Evolutionary conservation across 306 rosid species (phyloP).

Genomic region (Cicer cuneatum): DNA sequence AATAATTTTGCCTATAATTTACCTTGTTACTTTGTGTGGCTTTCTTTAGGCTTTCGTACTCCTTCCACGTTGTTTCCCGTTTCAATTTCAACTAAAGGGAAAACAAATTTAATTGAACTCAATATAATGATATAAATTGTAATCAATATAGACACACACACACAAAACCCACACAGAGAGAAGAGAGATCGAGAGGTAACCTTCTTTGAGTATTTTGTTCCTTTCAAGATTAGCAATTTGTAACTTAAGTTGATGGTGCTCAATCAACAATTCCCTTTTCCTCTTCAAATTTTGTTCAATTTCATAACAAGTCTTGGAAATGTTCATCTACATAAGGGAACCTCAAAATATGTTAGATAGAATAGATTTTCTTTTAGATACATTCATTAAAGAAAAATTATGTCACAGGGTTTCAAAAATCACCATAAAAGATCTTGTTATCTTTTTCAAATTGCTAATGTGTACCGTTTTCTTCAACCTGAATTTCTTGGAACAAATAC

Average conservation of each 20-base stretch:
- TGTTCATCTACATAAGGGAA: neutral
- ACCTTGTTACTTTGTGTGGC: too few relatives aligned
- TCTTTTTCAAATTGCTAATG: slow-evolving; percentile 17
- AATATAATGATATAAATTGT: too few relatives aligned
- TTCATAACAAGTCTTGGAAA: neutral
- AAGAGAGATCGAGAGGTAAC: slow-evolving; percentile 13
- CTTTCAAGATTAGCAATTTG: slow-evolving; percentile 35
- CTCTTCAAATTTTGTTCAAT: slow-evolving; percentile 23
- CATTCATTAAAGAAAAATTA: neutral
- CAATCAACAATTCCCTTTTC: slow-evolving; percentile 39
- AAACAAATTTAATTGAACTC: too few relatives aligned
- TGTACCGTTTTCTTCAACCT: neutral
- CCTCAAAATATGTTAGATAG: neutral
- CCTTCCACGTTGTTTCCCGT: too few relatives aligned
- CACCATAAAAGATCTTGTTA: slow-evolving; percentile 43
- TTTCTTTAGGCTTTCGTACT: too few relatives aligned
- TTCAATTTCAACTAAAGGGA: too few relatives aligned
- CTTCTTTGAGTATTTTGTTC: slow-evolving; percentile 44
- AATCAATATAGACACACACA: neutral
- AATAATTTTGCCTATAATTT: too few relatives aligned
- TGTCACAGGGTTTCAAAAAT: neutral
- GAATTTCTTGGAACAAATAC: neutral
- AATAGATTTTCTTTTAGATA: neutral
- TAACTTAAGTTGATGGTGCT: slow-evolving; percentile 47
- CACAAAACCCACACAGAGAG: neutral